These are phyloP conservation scores for Colletotrichum gigasporum DNA, from an alignment of 2,329 filamentous ascomycete genomes.

Conservation along the genomic window DNA sequence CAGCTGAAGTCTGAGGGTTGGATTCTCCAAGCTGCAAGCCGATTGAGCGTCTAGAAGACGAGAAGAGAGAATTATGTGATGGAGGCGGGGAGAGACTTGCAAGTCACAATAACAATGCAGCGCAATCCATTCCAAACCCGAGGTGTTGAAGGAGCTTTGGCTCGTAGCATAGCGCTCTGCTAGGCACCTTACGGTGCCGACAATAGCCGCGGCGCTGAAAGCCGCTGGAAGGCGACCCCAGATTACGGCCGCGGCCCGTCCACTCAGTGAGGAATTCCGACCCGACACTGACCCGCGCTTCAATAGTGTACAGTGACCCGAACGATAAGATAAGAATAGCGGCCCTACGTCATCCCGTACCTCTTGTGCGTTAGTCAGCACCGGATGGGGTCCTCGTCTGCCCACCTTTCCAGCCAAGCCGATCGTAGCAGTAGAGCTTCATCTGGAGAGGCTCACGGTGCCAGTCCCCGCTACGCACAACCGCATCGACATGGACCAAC, in stretches of 20 bases:
- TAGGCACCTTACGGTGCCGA: too few species aligned
- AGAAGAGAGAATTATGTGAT: background rate
- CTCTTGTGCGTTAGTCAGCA: constrained; percentile 22
- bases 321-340: constrained; percentile 25
- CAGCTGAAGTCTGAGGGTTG: background rate
- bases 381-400: background rate
- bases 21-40: background rate
- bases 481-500: constrained; percentile 62
- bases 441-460: constrained; percentile 15
- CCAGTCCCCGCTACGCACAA: constrained; percentile 8
- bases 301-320: too few species aligned
- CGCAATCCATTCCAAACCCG: background rate
- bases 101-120: background rate
- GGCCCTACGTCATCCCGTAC: constrained; percentile 19
- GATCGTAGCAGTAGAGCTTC: constrained; percentile 9
- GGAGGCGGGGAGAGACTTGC: background rate
- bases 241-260: background rate
- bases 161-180: background rate
- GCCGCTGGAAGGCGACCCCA: constrained; percentile 26
- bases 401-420: constrained; percentile 18
- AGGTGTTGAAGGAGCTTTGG: constrained; percentile 28
- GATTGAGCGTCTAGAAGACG: background rate
- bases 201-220: constrained; percentile 25
- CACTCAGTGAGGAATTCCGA: background rate
- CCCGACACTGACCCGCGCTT: too few species aligned